Evolutionary conservation across 2,329 filamentous ascomycete genomes (phyloP), one percentile per base, ranked within the genome.

Genomic region (Venturia effusa): DNA sequence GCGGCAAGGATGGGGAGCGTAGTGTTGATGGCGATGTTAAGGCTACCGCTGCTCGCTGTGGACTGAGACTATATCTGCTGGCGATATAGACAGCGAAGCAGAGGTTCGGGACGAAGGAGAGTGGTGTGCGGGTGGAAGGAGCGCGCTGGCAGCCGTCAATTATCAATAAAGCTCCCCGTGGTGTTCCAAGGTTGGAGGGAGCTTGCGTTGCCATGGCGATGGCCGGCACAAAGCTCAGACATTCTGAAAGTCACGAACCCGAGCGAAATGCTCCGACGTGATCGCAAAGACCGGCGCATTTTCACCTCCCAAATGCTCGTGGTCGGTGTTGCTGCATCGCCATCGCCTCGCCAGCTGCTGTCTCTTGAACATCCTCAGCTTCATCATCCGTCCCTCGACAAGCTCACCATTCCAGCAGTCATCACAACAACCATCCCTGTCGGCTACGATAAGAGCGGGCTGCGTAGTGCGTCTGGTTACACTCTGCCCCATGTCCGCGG

Each of bases 151-250:
- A n/a, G n/a, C n/a, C n/a, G n/a, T n/a, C n/a, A n/a, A n/a, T n/a
- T 51, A 51, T 51, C 45, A 51, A 51, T 51, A 51, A 22, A 51
- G n/a, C n/a, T n/a, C n/a, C n/a, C n/a, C n/a, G n/a, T n/a, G n/a
- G n/a, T n/a, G n/a, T n/a, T n/a, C n/a, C n/a, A n/a, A n/a, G n/a
- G n/a, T n/a, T n/a, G n/a, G n/a, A n/a, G n/a, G n/a, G n/a, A n/a
- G n/a, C n/a, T n/a, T n/a, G n/a, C n/a, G n/a, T n/a, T n/a, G n/a
- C n/a, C n/a, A n/a, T n/a, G n/a, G n/a, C n/a, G n/a, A n/a, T n/a
- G n/a, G n/a, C n/a, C n/a, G n/a, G n/a, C n/a, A n/a, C n/a, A n/a
- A n/a, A n/a, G n/a, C n/a, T n/a, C n/a, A n/a, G n/a, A n/a, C n/a
- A n/a, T n/a, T n/a, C n/a, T n/a, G n/a, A n/a, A n/a, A n/a, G n/a